These are phyloP conservation scores for Jatropha curcas DNA, from an alignment of 345 rosid genomes.

Conservation along the genomic window DNA sequence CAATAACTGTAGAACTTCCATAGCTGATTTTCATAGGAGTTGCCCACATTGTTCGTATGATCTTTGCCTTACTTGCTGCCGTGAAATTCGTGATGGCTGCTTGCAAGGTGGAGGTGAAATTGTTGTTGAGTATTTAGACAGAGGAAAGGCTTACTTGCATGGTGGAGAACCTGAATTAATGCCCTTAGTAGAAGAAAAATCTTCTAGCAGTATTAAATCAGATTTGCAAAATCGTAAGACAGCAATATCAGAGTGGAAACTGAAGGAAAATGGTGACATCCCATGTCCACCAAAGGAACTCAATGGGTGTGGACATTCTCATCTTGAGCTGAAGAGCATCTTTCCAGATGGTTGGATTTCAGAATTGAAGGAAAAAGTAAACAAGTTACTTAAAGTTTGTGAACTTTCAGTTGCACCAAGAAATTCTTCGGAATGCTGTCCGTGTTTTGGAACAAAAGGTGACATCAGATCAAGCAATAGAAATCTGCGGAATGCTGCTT, in stretches of 20 bases:
- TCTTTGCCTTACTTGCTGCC: constrained; percentile 8
- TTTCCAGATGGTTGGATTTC: constrained; percentile 2
- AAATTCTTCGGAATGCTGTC: not conserved
- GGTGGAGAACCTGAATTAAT: not conserved
- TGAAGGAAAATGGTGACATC: not conserved
- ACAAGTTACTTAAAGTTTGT: not conserved
- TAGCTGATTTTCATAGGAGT: constrained; percentile 5
- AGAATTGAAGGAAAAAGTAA: not conserved
- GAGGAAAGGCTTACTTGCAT: not conserved
- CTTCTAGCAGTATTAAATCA: not conserved
- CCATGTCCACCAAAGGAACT: not conserved
- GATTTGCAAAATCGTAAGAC: not conserved
- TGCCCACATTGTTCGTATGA: constrained; percentile 2
- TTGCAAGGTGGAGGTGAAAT: not conserved
- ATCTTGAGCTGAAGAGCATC: not conserved
- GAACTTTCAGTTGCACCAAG: not conserved
- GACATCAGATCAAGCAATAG: not conserved
- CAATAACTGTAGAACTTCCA: not conserved
- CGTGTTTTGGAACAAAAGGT: not conserved
- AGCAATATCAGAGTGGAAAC: not conserved
- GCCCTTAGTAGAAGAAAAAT: not conserved
- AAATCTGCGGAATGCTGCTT: not conserved
- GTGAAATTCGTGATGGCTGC: not conserved
- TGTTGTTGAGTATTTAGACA: not conserved
- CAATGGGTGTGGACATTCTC: not conserved